These are phyloP conservation scores for Jacaranda copaia DNA, from an alignment of 257 asterid genomes.

Conservation along the genomic window DNA sequence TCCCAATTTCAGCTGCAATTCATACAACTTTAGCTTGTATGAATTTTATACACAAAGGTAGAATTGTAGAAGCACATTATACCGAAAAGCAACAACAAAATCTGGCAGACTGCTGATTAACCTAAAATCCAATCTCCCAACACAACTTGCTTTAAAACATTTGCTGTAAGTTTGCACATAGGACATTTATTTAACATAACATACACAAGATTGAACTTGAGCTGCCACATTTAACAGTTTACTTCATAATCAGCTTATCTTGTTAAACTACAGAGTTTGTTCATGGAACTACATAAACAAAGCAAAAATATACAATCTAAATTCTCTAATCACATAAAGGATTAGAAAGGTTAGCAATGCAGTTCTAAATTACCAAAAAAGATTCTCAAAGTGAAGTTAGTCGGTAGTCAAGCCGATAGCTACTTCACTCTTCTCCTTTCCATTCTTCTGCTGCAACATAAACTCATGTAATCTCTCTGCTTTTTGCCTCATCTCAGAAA, in stretches of 20 bases:
- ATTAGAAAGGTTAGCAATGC: neutral
- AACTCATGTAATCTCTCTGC: constrained; percentile 61
- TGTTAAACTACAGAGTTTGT: neutral
- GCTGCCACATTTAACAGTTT: neutral
- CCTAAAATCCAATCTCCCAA: neutral
- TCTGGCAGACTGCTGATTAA: neutral
- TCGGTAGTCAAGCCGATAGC: constrained; percentile 8
- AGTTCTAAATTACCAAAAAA: constrained; percentile 27
- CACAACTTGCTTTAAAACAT: neutral
- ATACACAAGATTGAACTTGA: neutral
- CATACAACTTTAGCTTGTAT: neutral
- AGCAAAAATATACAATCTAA: constrained; percentile 2
- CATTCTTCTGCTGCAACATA: constrained; percentile 61
- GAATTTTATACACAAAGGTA: neutral
- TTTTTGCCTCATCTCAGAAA: constrained; percentile 64
- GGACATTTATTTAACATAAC: neutral
- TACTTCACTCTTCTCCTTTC: constrained; percentile 33
- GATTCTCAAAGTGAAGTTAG: constrained; percentile 10
- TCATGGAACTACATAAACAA: constrained; percentile 29
- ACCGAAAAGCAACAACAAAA: neutral
- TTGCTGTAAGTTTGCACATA: neutral
- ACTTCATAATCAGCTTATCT: constrained; percentile 4
- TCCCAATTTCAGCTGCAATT: too few species aligned
- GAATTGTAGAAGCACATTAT: neutral
- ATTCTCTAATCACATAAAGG: neutral